Base-by-base conservation (phyloP, 306 rosid genomes). In the Elaeagnus macrophylla region DNA sequence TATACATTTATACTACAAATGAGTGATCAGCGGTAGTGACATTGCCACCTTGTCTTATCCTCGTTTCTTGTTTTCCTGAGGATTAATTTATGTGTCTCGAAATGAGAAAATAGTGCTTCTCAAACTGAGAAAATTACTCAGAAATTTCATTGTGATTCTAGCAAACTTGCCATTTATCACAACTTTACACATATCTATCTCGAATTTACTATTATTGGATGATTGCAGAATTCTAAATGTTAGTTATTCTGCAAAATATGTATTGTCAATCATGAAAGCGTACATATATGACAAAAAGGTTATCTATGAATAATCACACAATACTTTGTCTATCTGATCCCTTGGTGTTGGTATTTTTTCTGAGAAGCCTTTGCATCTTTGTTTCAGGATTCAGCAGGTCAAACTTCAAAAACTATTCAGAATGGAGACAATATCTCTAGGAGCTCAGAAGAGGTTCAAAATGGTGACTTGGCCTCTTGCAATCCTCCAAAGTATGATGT, bases 331-430 rank as follows among this genome's bases (percentile, higher is more conserved):
- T 25, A 25, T 25, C 32, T 25, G 32, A 25, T 25, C 32, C 15
- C 53, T 41, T 16, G 19, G 7, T 16, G 12, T 16, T 45, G 13
- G 44, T 54, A 51, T 40, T 53, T 10, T 17, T 12, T 6, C 8
- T 19, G 14, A 37, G 59, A 48, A 32, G 48, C 8, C 36, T 37
- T 42, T 55, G 32, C 19, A 49, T 69, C 61, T 70, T 60, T 75
- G 12, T 59, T 54, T 52, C 91, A 93, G 99, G 95, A 72, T 52
- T 54, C 81, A 40, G 71, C 59, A 40, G 65, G 65, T 50, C 77
- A 73, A 62, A 51, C 69, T 71, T 69, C 80, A 44, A 79, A 59
- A 60, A 59, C 13, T 36, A 62, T 49, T 40, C 65, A 53, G 70
- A 76, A 62, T 58, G 85, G 76, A 63, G 64, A 47, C 61, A 76